These are phyloP conservation scores for Neofusicoccum kwambonambiense DNA, from an alignment of 2,329 filamentous ascomycete species.

Conservation along the genomic window DNA sequence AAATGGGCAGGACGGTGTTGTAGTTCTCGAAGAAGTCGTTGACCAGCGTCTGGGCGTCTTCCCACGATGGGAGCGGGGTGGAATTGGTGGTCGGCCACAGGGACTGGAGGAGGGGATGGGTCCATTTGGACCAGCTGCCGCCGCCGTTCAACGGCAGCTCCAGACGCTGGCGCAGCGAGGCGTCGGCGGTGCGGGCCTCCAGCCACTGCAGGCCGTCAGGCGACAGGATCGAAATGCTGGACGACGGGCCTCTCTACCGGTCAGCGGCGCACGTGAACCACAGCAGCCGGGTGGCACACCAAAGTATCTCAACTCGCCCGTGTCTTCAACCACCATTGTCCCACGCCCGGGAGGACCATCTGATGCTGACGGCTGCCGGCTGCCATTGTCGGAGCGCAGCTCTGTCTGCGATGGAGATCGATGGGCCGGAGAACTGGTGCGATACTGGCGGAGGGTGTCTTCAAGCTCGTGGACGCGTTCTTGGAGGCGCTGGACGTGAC, in stretches of 20 bases:
- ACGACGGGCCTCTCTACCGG: constrained; percentile 5
- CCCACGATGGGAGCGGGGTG: not conserved
- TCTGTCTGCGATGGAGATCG: not conserved
- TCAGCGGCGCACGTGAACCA: not conserved
- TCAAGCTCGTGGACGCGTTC: not conserved
- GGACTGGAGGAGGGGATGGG: not conserved
- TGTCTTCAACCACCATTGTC: not conserved
- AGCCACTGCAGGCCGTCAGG: constrained; percentile 3
- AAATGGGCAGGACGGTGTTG: not conserved
- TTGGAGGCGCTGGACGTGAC: not conserved
- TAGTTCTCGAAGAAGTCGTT: not conserved
- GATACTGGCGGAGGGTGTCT: not conserved
- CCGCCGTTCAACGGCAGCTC: constrained; percentile 3
- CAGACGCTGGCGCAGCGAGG: constrained; percentile 6
- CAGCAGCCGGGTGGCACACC: not conserved
- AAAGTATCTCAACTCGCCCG: constrained; percentile 13
- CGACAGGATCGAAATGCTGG: constrained; percentile 5
- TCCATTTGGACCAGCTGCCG: constrained; percentile 1
- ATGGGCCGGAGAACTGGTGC: not conserved
- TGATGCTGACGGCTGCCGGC: not conserved
- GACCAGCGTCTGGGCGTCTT: not conserved
- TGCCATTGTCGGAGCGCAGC: not conserved
- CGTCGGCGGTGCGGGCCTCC: constrained; percentile 2
- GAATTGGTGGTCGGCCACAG: not conserved
- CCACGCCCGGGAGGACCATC: not conserved